Evolutionary conservation across 2,329 filamentous ascomycete species (phyloP).

Genomic region (Neofusicoccum sp.): DNA sequence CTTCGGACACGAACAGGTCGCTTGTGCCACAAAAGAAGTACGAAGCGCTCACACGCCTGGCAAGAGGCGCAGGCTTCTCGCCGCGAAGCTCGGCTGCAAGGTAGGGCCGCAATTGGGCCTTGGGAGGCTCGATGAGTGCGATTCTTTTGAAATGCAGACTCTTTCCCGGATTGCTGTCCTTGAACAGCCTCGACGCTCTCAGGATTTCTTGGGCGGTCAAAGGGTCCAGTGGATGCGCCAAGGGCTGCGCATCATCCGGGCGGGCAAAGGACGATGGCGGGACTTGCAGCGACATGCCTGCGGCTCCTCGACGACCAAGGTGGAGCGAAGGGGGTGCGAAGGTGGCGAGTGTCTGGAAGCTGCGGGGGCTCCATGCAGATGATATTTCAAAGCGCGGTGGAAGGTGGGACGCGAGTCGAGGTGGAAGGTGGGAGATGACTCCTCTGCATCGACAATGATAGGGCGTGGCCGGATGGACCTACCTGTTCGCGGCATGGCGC

Average conservation of each 20-base stretch:
- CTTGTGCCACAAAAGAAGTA: conserved; percentile 31
- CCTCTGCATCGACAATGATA: not conserved
- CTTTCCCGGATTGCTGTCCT: not conserved
- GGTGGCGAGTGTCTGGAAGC: no score
- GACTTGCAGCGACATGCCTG: not conserved
- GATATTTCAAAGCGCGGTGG: no score
- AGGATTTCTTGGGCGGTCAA: not conserved
- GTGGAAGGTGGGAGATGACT: not conserved
- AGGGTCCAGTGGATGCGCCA: not conserved
- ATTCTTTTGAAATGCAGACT: conserved; percentile 28
- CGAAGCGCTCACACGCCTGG: conserved; percentile 42
- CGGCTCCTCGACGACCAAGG: not conserved
- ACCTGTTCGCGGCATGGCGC: not conserved
- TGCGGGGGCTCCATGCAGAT: no score
- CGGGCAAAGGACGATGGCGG: not conserved
- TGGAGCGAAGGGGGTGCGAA: not conserved
- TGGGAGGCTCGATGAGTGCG: conserved; percentile 51
- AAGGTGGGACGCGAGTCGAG: not conserved
- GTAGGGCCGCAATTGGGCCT: conserved; percentile 47
- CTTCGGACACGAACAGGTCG: conserved; percentile 38
- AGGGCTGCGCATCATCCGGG: not conserved
- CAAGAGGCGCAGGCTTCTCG: conserved; percentile 20
- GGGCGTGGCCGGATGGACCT: not conserved
- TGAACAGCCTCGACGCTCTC: not conserved
- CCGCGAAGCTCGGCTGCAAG: conserved; percentile 45